A percentile compares a stretch with the other conserved stretches of the same genome.
These are phyloP conservation scores for Trametes versicolor DNA, from an alignment of 1,284 basidiomycete genomes.

Conservation along the genomic window DNA sequence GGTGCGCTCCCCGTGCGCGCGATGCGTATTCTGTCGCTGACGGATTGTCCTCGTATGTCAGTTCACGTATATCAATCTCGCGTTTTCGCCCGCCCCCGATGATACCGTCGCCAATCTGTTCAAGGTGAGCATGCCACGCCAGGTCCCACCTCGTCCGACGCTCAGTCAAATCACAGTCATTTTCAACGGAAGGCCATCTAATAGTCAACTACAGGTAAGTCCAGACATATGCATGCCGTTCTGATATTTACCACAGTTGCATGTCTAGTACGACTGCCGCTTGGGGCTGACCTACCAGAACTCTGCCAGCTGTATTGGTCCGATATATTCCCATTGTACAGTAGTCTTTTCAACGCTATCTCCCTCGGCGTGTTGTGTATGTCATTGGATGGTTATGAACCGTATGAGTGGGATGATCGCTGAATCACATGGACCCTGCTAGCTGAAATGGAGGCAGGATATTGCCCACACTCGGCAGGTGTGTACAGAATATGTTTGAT, in stretches of 20 bases:
- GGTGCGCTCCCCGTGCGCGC: conserved; percentile 59
- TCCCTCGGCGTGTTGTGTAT: too few relatives aligned
- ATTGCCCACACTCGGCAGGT: too few relatives aligned
- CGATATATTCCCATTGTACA: not conserved
- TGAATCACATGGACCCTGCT: too few relatives aligned
- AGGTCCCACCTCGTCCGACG: not conserved
- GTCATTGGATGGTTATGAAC: too few relatives aligned
- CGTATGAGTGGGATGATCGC: too few relatives aligned
- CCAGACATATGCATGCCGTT: not conserved
- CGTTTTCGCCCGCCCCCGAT: conserved; percentile 94
- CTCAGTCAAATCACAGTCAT: conserved; percentile 65
- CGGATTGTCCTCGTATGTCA: conserved; percentile 44
- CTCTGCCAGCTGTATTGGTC: not conserved
- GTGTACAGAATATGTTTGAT: too few relatives aligned
- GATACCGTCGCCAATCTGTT: conserved; percentile 92
- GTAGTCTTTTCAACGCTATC: too few relatives aligned
- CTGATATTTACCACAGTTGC: not conserved
- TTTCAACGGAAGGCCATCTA: conserved; percentile 91
- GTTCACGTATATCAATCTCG: conserved; percentile 99
- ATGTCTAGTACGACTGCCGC: conserved; percentile 71
- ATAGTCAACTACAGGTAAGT: conserved; percentile 95
- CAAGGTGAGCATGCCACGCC: conserved; percentile 63
- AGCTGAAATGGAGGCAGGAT: too few relatives aligned
- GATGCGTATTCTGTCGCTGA: conserved; percentile 6
- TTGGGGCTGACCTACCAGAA: conserved; percentile 63